Evolutionary conservation across 148 eudicot genomes (phyloP), one percentile per base, ranked within the genome.

Genomic region (Heliosperma pusillum): DNA sequence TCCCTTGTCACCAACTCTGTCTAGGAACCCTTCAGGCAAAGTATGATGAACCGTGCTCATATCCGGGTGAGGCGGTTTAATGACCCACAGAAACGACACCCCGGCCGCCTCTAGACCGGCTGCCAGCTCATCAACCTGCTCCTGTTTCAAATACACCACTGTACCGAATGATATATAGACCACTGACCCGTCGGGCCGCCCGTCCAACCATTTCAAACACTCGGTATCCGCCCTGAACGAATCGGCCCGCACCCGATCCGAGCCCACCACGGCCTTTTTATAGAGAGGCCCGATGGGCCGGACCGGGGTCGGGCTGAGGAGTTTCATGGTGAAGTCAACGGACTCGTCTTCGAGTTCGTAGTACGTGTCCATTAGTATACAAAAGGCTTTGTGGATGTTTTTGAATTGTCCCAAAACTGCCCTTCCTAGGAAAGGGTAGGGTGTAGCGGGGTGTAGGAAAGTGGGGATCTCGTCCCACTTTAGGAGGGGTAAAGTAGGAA

Each of bases 151-250:
- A 25, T 68, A 69, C 26, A 91, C 93, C 0, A 91, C 74, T 7
- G 93, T 93, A 7, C 98, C 98, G 21, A 87, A 89, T 40, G 93
- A 91, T 3, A 93, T 83, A 71, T 91, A 88, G 29, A 91, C 92
- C 11, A 91, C 97, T 1, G 94, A 83, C 3, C 77, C 62, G 0
- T 77, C 79, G 1, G 86, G 85, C 71, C 78, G 82, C 3, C 84
- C 36, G 67, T 93, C 92, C 3, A 93, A 82, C 94, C 97, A 91
- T 71, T 47, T 74, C 0, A 88, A 8, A 57, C 89, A 80, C 3
- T 77, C 87, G n/a, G 26, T 57, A n/a, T 87, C 89, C 2, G 88
- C 88, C 67, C 84, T 89, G 24, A 86, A 57, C 17, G 85, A 81
- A 72, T 91, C 91, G 0, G 86, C 93, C 29, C 81, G 73, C 1